These are phyloP conservation scores for Oxyria digyna DNA, from an alignment of 148 eudicot genomes.

Conservation along the genomic window DNA sequence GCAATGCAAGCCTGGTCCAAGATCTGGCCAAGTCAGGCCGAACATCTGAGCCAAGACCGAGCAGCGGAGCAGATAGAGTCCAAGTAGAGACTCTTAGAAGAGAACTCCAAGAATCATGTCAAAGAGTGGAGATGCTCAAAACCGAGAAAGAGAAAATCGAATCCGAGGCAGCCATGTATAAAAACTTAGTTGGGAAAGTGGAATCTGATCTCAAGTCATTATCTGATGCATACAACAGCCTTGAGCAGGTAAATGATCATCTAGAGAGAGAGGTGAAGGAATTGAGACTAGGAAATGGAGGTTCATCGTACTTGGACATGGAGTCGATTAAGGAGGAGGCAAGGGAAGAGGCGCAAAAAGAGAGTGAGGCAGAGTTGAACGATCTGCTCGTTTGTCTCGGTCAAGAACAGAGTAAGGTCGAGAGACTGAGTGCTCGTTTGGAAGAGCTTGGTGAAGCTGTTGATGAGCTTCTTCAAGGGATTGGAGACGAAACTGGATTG, in stretches of 20 bases:
- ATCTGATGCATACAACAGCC: slow-evolving; percentile 90
- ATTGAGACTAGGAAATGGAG: slow-evolving; percentile 38
- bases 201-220: slow-evolving; percentile 87
- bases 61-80: slow-evolving; percentile 53
- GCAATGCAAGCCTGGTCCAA: slow-evolving; percentile 71
- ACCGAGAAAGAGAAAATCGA: slow-evolving; percentile 55
- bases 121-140: slow-evolving; percentile 49
- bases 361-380: slow-evolving; percentile 73
- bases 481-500: slow-evolving; percentile 63
- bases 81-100: slow-evolving; percentile 56
- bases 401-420: slow-evolving; percentile 95
- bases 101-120: slow-evolving; percentile 62
- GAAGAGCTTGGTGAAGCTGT: slow-evolving; percentile 79
- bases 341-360: slow-evolving; percentile 79
- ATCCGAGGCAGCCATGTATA: slow-evolving; percentile 48
- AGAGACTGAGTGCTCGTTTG: slow-evolving; percentile 53
- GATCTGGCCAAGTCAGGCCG: slow-evolving; percentile 58
- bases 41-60: slow-evolving; percentile 35
- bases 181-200: slow-evolving; percentile 42
- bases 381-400: slow-evolving; percentile 92
- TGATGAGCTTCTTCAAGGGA: slow-evolving; percentile 71
- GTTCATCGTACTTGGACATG: slow-evolving; percentile 30
- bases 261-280: slow-evolving; percentile 53
- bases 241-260: slow-evolving; percentile 64
- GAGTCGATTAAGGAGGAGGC: slow-evolving; percentile 72